Base-by-base conservation (phyloP, 371 early-diverging fungal species). In the Chytridiales sp. region DNA sequence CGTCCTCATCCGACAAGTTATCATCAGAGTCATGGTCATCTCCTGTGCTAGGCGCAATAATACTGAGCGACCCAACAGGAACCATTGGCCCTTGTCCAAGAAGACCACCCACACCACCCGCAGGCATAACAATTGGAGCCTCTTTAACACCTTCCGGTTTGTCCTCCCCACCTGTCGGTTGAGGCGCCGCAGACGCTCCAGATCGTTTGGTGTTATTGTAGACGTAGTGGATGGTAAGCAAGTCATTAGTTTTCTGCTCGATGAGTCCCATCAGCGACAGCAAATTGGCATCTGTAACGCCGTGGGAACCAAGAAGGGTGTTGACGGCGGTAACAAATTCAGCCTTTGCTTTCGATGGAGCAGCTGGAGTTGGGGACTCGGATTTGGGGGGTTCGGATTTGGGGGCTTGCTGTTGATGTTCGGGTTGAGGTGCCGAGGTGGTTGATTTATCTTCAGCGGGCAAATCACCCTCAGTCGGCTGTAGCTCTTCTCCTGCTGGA, bases 11-110 rank as follows among this genome's bases (percentile, higher is more conserved):
- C 17, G 74, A 69, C 11, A 66, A 64, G 17, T 66, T 54, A 47
- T 73, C 76, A 40, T 65, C 74, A 15, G 71, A 67, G 55, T 79
- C 76, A 49, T 79, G 79, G 52, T 79, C 79, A 59, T 79, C 79
- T 8, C 74, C 75, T 39, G 77, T 79, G 59, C 64, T 70, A 48
- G 79, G 79, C 21, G 79, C 71, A 3, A 71, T 50, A 41, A 79
- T 79, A 6, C 72, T 41, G 31, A 79, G 41, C 27, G 43, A 67
- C 22, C 69, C 72, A 15, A 79, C 49, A 26, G 75, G 72, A 1
- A 75, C 64, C n/a, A 66, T 49, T 11, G 79, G 79, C 4, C 79
- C 79, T 47, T 73, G 76, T 21, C 79, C 79, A 22, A 79, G 56
- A 35, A 79, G 49, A 3, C 76, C 76, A 38, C 72, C 75, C 32